phyloP scores from a whole-genome alignment of 2,329 filamentous ascomycete species.

The Pyricularia grisea region DNA sequence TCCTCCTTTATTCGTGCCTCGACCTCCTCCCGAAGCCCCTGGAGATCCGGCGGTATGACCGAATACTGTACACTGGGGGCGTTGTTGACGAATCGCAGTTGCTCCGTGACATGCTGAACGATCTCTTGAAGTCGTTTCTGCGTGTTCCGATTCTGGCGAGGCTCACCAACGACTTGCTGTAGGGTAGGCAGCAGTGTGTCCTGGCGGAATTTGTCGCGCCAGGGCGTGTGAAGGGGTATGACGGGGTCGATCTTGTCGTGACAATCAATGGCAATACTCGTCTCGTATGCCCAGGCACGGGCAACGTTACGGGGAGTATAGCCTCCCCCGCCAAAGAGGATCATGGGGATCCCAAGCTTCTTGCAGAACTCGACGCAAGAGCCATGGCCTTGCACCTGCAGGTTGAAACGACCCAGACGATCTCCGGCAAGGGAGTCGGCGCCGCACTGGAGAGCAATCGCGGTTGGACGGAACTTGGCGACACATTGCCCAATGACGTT shows the following conservation, averaged over 20 bases:
- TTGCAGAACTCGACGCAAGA: conserved; percentile 88
- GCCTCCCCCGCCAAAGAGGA: conserved; percentile 88
- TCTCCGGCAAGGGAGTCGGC: conserved; percentile 93
- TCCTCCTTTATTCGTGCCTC: conserved; percentile 60
- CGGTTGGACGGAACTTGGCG: conserved; percentile 75
- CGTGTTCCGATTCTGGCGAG: conserved; percentile 68
- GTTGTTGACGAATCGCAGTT: conserved; percentile 74
- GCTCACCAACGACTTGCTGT: conserved; percentile 59
- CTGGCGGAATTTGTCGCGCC: conserved; percentile 80
- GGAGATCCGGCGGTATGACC: conserved; percentile 68
- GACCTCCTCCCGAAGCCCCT: conserved; percentile 57
- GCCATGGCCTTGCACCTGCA: conserved; percentile 91
- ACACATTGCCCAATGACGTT: conserved; percentile 70
- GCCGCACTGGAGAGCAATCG: conserved; percentile 91
- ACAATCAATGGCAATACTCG: conserved; percentile 74
- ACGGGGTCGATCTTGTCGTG: conserved; percentile 59
- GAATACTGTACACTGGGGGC: conserved; percentile 84
- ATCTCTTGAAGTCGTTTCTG: conserved; percentile 67
- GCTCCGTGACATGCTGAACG: conserved; percentile 70
- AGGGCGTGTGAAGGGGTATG: conserved; percentile 73
- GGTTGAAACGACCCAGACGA: conserved; percentile 87
- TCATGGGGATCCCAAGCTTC: conserved; percentile 65
- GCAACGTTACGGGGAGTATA: conserved; percentile 97
- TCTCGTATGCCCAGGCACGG: conserved; percentile 94
- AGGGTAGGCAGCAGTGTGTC: conserved; percentile 83